Evolutionary conservation across 2,329 filamentous ascomycete species (phyloP).

Genomic region (Phialophora macrospora): DNA sequence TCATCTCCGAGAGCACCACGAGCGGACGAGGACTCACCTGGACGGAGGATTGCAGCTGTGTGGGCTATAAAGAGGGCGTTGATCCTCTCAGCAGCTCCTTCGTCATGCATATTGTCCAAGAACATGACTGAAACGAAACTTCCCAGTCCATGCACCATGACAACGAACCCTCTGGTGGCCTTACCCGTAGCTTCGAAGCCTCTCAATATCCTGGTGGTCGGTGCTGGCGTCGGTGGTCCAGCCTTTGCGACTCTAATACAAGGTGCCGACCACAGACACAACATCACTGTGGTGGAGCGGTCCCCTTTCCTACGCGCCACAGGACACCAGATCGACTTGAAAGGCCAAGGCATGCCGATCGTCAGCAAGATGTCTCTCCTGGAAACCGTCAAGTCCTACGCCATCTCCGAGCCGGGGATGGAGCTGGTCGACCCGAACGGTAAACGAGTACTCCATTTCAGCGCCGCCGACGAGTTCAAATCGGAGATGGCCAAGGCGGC

Average conservation of each 20-base stretch:
- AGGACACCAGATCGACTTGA: constrained; percentile 61
- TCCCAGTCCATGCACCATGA: too few species aligned
- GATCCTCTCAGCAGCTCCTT: too few species aligned
- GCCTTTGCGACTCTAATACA: constrained; percentile 48
- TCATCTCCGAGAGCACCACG: too few species aligned
- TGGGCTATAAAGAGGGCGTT: too few species aligned
- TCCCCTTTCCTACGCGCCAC: constrained; percentile 49
- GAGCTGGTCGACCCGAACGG: not conserved
- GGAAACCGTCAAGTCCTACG: constrained; percentile 45
- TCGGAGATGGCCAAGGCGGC: constrained; percentile 36
- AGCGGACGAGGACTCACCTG: too few species aligned
- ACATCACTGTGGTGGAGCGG: constrained; percentile 49
- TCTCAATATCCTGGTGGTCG: constrained; percentile 56
- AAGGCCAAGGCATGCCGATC: constrained; percentile 57
- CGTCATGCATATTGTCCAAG: too few species aligned
- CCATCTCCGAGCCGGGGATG: constrained; percentile 50
- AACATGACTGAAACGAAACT: too few species aligned
- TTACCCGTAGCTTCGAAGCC: not conserved
- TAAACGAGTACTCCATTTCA: not conserved
- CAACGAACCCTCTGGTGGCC: too few species aligned
- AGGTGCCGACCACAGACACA: not conserved
- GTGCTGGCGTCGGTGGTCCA: constrained; percentile 48
- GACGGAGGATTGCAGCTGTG: too few species aligned
- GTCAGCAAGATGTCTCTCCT: constrained; percentile 59
- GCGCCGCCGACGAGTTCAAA: constrained; percentile 6